These are phyloP conservation scores for Wickerhamiella hasegawae DNA, from an alignment of 805 yeast genomes.

Conservation along the genomic window DNA sequence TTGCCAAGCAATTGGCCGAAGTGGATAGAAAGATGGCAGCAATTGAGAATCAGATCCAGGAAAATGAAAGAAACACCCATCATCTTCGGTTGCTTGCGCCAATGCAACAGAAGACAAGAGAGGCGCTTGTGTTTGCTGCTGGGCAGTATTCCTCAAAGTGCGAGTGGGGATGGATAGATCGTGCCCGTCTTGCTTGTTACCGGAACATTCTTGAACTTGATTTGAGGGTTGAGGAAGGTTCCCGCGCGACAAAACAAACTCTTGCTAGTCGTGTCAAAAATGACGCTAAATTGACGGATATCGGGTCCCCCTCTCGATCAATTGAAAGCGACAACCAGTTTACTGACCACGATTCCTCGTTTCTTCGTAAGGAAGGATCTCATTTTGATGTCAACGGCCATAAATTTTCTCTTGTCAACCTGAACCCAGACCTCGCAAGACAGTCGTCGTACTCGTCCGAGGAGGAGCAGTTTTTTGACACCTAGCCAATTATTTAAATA, in stretches of 20 bases:
- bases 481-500: too few species aligned
- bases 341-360: background rate
- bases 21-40: slow-evolving; percentile 22
- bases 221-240: slow-evolving; percentile 6
- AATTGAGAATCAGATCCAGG: slow-evolving; percentile 23
- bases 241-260: too few species aligned
- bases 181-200: slow-evolving; percentile 29
- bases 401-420: slow-evolving; percentile 19
- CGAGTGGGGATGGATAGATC: slow-evolving; percentile 43
- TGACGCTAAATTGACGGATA: background rate
- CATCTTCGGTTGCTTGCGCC: slow-evolving; percentile 38
- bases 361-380: background rate
- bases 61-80: slow-evolving; percentile 22
- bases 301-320: background rate
- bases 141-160: slow-evolving; percentile 34
- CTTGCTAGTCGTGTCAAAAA: background rate
- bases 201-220: slow-evolving; percentile 23
- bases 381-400: slow-evolving; percentile 18
- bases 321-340: background rate
- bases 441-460: too few species aligned
- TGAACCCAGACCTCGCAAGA: slow-evolving; percentile 20
- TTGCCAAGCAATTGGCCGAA: slow-evolving; percentile 21
- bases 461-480: too few species aligned
- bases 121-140: slow-evolving; percentile 29
- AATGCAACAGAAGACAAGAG: slow-evolving; percentile 35